Evolutionary conservation across 2,329 filamentous ascomycete genomes (phyloP).

Genomic region (Cladosporium sp.): DNA sequence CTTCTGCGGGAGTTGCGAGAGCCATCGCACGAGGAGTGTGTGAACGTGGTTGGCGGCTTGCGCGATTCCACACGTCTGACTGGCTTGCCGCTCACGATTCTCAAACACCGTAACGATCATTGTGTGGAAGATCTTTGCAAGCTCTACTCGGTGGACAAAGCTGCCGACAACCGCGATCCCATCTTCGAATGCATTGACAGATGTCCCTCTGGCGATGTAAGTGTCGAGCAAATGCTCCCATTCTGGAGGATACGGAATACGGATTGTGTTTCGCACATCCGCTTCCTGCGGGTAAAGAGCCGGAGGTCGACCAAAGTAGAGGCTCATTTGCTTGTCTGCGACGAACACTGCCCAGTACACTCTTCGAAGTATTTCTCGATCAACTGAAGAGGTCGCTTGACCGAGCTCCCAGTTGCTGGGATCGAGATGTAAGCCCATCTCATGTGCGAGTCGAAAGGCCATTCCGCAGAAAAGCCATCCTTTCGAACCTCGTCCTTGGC

Average conservation of each 20-base stretch:
- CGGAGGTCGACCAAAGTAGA: conserved; percentile 1
- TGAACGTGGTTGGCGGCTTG: not conserved
- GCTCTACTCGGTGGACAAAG: not conserved
- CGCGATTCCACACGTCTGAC: not conserved
- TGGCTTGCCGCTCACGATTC: not conserved
- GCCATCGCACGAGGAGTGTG: not conserved
- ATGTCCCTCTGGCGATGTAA: conserved; percentile 1
- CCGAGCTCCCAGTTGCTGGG: not conserved
- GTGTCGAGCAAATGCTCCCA: conserved; percentile 1
- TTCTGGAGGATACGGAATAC: conserved; percentile 2
- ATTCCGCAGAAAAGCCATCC: conserved; percentile 2
- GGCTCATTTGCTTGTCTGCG: conserved; percentile 2
- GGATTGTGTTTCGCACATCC: not conserved
- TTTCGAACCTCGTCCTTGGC: not conserved
- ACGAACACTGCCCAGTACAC: conserved; percentile 1
- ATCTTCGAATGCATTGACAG: not conserved
- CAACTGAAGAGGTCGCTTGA: not conserved
- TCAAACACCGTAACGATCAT: conserved; percentile 2
- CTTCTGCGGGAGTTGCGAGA: not conserved
- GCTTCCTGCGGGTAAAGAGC: not conserved
- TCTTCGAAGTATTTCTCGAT: not conserved
- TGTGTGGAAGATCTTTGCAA: conserved; percentile 1
- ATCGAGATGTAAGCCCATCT: conserved; percentile 3
- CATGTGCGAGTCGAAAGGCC: conserved; percentile 1
- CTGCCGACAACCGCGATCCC: not conserved